Percentiles rank a stretch among this genome's conserved stretches.
These are phyloP conservation scores for Cladosporium sp. DNA, from an alignment of 2,329 filamentous ascomycete genomes.

Conservation along the genomic window DNA sequence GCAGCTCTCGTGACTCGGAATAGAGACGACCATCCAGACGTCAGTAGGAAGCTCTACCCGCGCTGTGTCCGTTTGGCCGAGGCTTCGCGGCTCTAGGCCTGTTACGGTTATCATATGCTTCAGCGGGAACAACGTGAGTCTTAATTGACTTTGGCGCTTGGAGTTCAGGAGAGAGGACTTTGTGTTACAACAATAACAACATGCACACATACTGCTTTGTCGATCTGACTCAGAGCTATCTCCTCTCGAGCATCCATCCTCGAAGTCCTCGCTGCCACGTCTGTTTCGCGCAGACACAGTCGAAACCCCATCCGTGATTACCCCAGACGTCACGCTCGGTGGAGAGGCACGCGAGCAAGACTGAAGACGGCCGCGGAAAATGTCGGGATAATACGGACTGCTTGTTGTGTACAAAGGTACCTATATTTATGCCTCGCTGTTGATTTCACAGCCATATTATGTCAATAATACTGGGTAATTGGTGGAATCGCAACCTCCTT, in stretches of 20 bases:
- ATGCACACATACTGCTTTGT: too few species aligned
- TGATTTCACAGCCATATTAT: too few species aligned
- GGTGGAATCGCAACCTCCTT: too few species aligned
- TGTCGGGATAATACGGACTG: background rate
- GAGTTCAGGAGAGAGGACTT: too few species aligned
- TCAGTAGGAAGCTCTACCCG: conserved; percentile 5
- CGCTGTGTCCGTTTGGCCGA: background rate
- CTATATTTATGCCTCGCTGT: background rate
- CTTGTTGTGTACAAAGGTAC: background rate
- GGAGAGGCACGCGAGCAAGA: conserved; percentile 9
- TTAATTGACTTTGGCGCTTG: background rate
- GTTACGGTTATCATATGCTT: background rate
- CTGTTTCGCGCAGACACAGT: too few species aligned
- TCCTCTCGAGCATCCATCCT: too few species aligned
- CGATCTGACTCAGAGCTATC: too few species aligned
- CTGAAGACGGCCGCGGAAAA: background rate
- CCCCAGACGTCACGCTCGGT: background rate
- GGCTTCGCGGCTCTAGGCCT: background rate
- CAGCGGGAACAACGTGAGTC: background rate
- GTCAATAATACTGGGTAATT: too few species aligned
- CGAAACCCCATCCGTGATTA: background rate
- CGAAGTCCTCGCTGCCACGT: too few species aligned
- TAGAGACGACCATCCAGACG: background rate
- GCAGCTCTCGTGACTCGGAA: conserved; percentile 1
- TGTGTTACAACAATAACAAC: too few species aligned